Conservation (phyloP, 352 stramenopile genomes). For the Thraustochytrium striatum region DNA sequence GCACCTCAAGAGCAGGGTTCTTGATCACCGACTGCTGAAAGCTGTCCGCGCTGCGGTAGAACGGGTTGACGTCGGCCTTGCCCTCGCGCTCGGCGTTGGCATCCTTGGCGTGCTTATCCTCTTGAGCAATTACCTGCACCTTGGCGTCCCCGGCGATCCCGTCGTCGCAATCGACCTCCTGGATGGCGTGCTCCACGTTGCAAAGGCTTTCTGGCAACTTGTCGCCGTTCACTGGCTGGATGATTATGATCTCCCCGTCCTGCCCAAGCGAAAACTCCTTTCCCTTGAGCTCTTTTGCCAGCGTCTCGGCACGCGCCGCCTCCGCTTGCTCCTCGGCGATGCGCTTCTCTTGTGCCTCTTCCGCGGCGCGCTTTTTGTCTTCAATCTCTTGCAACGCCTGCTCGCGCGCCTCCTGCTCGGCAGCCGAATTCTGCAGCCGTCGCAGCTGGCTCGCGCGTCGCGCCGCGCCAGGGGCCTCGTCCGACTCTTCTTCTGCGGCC, state of each 20-base stretch:
- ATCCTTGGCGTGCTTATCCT: too few species aligned
- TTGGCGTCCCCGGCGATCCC: not conserved
- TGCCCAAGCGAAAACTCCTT: constrained; percentile 18
- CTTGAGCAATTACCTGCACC: not conserved
- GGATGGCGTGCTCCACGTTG: not conserved
- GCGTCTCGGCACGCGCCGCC: not conserved
- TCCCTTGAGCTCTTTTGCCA: constrained; percentile 7
- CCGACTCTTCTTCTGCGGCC: not conserved
- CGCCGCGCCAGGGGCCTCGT: not conserved
- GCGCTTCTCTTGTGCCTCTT: not conserved
- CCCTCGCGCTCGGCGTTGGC: not conserved
- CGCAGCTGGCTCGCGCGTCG: not conserved
- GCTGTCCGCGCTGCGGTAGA: constrained; percentile 30
- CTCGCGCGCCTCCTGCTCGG: not conserved
- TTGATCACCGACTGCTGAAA: constrained; percentile 40
- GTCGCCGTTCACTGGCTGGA: constrained; percentile 22
- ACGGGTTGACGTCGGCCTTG: not conserved
- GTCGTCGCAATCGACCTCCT: not conserved
- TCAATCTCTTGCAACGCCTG: constrained; percentile 25
- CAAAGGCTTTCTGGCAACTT: constrained; percentile 2
- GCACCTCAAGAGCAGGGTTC: constrained; percentile 10
- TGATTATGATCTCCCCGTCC: constrained; percentile 32
- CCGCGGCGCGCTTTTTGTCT: not conserved
- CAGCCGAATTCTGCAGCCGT: not conserved
- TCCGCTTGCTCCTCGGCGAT: constrained; percentile 1